Evolutionary conservation across 345 rosid genomes (phyloP), one percentile per base, ranked within the genome.

Genomic region (Euphorbia lathyris): DNA sequence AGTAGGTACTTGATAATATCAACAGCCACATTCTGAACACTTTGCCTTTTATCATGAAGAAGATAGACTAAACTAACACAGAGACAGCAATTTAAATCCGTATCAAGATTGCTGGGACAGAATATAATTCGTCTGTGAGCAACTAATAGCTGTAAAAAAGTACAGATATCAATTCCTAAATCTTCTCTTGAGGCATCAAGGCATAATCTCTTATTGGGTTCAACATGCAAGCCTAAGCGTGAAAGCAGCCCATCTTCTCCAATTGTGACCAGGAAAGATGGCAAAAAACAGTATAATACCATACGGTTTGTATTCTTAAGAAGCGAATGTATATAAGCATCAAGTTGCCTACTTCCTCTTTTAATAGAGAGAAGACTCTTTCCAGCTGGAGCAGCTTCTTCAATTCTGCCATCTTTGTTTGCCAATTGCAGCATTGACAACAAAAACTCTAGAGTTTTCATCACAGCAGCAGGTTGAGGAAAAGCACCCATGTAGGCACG

Each of bases 401-500:
- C 99, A 83, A 96, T 89, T 61, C 86, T 86, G 48, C 99, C 98
- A 86, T 92, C 90, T 85, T 96, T 96, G 80, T 96, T 96, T 61
- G 97, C 98, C 80, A 96, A 81, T 69, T 92, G 98, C 76, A 96
- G 83, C 97, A 96, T 88, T 17, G 99, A 96, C 80, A 96, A 77
- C 77, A 96, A 79, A 80, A 96, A 96, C 80, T 96, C 99, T 26
- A 96, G 83, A 72, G 88, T 92, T 74, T 82, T 90, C 63, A 92
- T 82, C 71, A 90, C 93, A 78, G 77, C 86, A 58, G 84, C 78
- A 70, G 99, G 91, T 73, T 86, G 96, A 81, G 97, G 91, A 77
- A 95, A 89, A 68, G 97, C 96, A 77, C 98, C 97, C 96, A 92
- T 95, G 75, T 88, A 95, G 40, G 88, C 90, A 61, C 98, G 92